Base-by-base conservation (phyloP, 352 stramenopile species). In the Thraustochytrium sp. region DNA sequence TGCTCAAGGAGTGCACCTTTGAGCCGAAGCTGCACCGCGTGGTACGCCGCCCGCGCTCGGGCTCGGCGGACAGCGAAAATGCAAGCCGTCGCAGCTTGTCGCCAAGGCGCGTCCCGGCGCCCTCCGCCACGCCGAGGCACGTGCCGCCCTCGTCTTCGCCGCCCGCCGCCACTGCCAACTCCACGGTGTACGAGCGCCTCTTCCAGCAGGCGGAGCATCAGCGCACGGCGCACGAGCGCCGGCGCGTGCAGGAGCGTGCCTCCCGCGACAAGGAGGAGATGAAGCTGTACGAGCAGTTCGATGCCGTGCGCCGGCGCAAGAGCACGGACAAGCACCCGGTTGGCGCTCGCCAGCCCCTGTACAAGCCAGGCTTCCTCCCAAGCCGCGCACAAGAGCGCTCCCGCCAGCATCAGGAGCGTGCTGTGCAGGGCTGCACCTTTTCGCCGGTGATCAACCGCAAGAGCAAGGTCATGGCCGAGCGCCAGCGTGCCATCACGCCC, bases 1-100 rank as follows among this genome's bases (percentile, higher is more conserved):
- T 77, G n/a, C 34, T 62, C 26, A 77, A 77, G 26, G 65, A 77
- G 8, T 77, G 65, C 8, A 77, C 65, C 40, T 77, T 77, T 75
- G 26, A 77, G 46, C 65, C 65, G n/a, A 72, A 77, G 42, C 40
- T 77, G 34, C 46, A 46, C 18, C 29, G 46, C 11, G 49, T 29
- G 29, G 42, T 36, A 62, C 11, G 31, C 42, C 62, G 62, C 13
- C 54, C 54, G 5, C 54, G 26, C 38, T 5, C 42, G 23, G 38
- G 62, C 8, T 18, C 62, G 42, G 8, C 31, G 2, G 31, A 51
- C 1, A 23, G 2, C 36, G 2, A n/a, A n/a, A n/a, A n/a, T n/a
- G n/a, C n/a, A n/a, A n/a, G 63, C 21, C 63, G 16, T 16, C 63
- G 37, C 63, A 18, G 37, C 26, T 18, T 76, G 26, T 62, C 13